Conservation (phyloP, 2,329 filamentous ascomycete genomes). For the Apiospora aurea region DNA sequence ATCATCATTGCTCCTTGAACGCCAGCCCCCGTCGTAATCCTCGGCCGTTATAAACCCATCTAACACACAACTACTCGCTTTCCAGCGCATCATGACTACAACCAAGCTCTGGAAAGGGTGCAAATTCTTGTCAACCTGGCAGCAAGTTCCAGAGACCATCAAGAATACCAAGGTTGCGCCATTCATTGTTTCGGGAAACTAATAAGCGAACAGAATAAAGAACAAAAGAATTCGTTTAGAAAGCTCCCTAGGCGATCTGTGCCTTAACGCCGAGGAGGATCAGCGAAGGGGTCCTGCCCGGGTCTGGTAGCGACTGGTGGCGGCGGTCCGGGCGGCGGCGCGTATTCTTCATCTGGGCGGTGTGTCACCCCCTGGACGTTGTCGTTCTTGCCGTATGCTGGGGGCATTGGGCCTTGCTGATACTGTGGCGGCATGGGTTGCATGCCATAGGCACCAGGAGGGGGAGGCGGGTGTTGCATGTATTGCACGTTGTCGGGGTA, state of each 20-base stretch:
- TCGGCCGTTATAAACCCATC: slow-evolving; percentile 7
- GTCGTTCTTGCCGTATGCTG: slow-evolving; percentile 57
- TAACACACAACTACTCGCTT: not conserved
- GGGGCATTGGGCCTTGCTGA: slow-evolving; percentile 56
- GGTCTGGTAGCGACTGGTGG: slow-evolving; percentile 44
- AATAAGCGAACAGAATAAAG: not conserved
- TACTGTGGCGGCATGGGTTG: slow-evolving; percentile 64
- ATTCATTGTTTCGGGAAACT: not conserved
- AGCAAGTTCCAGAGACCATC: not conserved
- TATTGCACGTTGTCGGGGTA: slow-evolving; percentile 51
- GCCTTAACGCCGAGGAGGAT: slow-evolving; percentile 21
- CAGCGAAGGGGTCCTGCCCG: slow-evolving; percentile 30
- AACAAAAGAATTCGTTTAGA: not conserved
- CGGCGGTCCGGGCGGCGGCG: slow-evolving; percentile 58
- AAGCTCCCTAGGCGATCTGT: not conserved
- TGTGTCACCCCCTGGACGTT: slow-evolving; percentile 52
- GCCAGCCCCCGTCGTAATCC: slow-evolving; percentile 2
- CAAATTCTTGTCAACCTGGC: not conserved
- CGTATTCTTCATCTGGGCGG: slow-evolving; percentile 44
- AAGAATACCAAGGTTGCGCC: not conserved
- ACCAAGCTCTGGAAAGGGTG: not conserved
- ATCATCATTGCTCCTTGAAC: slow-evolving; percentile 10
- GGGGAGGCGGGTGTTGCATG: slow-evolving; percentile 46
- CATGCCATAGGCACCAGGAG: slow-evolving; percentile 54
- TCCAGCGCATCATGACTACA: not conserved